A percentile compares a stretch with the other conserved stretches of the same genome.
Evolutionary conservation across 306 rosid species (phyloP).

Genomic region (Glycyrrhiza uralensis): DNA sequence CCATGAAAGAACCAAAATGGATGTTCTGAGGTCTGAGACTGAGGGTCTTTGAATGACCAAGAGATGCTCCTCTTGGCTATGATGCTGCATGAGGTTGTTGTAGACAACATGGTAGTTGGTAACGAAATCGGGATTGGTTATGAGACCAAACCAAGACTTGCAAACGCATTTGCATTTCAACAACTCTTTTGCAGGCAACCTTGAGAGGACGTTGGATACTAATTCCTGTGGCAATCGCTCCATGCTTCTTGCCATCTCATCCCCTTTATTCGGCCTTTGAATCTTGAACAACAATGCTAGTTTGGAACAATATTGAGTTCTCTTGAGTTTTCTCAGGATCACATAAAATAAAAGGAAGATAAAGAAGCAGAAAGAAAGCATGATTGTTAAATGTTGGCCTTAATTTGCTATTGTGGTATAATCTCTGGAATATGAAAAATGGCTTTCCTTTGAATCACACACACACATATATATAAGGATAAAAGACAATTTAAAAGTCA

Average conservation of each 20-base stretch:
- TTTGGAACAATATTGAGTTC: background rate
- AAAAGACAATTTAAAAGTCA: too few species aligned
- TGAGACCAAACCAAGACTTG: constrained; percentile 4
- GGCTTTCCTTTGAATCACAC: too few species aligned
- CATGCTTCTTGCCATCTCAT: background rate
- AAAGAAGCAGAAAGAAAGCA: background rate
- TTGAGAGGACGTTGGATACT: too few species aligned
- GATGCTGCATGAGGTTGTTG: too few species aligned
- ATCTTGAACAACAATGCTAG: background rate
- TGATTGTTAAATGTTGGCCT: background rate
- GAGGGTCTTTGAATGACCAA: too few species aligned
- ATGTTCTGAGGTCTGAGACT: too few species aligned
- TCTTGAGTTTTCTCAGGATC: background rate
- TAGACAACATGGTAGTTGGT: background rate
- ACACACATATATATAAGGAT: too few species aligned
- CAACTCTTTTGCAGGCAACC: background rate
- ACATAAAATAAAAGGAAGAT: background rate
- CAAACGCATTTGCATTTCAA: background rate
- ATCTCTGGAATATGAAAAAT: too few species aligned
- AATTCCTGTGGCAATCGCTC: constrained; percentile 2
- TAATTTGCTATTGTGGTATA: too few species aligned
- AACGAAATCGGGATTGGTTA: background rate
- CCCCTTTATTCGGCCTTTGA: background rate
- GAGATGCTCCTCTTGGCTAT: too few species aligned
- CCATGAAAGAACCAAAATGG: too few species aligned